These are phyloP conservation scores for Hypoxylon sp. DNA, from an alignment of 2,329 filamentous ascomycete genomes.

Conservation along the genomic window DNA sequence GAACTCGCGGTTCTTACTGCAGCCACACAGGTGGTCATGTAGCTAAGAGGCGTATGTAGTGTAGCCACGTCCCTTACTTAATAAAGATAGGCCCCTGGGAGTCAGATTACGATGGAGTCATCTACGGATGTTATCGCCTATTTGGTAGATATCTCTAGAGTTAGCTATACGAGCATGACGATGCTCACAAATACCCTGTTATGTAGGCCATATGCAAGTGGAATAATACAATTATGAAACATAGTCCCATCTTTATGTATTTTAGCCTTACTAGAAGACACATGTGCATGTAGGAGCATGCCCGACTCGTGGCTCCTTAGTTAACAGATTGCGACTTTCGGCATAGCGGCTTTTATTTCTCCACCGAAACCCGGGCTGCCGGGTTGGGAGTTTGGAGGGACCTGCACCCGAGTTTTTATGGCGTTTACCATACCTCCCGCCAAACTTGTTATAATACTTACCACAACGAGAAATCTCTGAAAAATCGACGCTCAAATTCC, in stretches of 20 bases:
- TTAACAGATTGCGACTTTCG: not conserved
- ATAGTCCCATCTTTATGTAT: not conserved
- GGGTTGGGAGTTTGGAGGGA: not conserved
- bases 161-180: not conserved
- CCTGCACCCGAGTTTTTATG: not conserved
- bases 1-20: not conserved
- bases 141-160: not conserved
- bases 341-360: not conserved
- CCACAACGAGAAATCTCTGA: no score
- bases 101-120: constrained; percentile 1
- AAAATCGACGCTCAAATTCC: no score
- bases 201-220: not conserved
- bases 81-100: not conserved
- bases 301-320: not conserved
- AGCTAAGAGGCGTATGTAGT: not conserved
- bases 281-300: not conserved
- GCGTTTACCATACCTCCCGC: no score
- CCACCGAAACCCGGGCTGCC: not conserved
- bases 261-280: not conserved
- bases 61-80: not conserved
- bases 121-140: not conserved
- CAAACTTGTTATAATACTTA: no score
- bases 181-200: not conserved
- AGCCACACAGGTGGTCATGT: not conserved
- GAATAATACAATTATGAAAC: not conserved